These are phyloP conservation scores for Dioscorea dumetorum DNA, from an alignment of 106 monocot species.

Conservation along the genomic window DNA sequence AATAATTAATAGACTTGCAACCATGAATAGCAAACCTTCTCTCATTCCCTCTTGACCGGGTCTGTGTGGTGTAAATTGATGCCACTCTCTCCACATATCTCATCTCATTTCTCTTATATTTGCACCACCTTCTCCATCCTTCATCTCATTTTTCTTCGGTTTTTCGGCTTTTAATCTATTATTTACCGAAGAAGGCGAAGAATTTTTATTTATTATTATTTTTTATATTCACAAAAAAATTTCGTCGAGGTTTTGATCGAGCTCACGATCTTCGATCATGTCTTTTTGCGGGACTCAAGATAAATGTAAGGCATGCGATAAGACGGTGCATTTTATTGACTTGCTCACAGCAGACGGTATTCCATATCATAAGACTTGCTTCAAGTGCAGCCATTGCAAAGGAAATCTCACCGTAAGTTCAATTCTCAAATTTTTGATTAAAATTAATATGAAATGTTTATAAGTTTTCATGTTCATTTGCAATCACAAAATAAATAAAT, in stretches of 20 bases:
- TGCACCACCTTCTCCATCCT: background rate
- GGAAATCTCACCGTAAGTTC: constrained; percentile 37
- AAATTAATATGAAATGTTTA: too few species aligned
- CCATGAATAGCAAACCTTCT: too few species aligned
- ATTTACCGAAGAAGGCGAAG: background rate
- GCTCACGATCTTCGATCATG: constrained; percentile 12
- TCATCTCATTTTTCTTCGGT: background rate
- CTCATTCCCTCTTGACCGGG: background rate
- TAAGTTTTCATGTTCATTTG: too few species aligned
- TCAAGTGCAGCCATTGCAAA: constrained; percentile 62
- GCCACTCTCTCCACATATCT: background rate
- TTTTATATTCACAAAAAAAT: background rate
- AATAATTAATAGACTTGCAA: too few species aligned
- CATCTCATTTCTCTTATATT: background rate
- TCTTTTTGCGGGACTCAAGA: constrained; percentile 63
- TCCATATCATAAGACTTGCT: constrained; percentile 56
- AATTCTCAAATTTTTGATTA: too few species aligned
- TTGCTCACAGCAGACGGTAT: constrained; percentile 41
- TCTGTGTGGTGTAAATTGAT: constrained; percentile 10
- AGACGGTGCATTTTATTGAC: constrained; percentile 48
- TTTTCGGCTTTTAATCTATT: background rate
- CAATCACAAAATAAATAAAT: too few species aligned
- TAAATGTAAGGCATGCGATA: constrained; percentile 59
- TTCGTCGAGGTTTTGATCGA: background rate
- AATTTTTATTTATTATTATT: too few species aligned